Percentiles rank a stretch among this genome's conserved stretches.
Evolutionary conservation across 306 rosid species (phyloP).

Genomic region (Medicago lupulina): DNA sequence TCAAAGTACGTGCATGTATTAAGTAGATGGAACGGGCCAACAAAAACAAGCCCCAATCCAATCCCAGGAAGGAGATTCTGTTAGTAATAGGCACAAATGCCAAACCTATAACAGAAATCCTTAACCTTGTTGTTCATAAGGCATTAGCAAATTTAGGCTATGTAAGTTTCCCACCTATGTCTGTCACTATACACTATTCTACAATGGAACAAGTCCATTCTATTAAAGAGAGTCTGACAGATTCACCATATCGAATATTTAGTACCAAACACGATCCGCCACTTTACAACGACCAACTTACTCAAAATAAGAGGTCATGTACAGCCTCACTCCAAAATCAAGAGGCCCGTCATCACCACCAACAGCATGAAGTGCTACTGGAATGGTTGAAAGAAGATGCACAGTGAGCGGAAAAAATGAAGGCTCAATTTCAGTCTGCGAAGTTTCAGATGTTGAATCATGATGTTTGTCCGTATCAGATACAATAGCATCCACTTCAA

Average conservation of each 20-base stretch:
- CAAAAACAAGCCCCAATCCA: slow-evolving; percentile 71
- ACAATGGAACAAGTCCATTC: slow-evolving; percentile 40
- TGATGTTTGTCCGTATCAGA: slow-evolving; percentile 33
- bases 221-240: slow-evolving; percentile 12
- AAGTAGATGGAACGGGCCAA: slow-evolving; percentile 58
- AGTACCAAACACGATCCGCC: slow-evolving; percentile 24
- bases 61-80: slow-evolving; percentile 63
- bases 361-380: slow-evolving; percentile 78
- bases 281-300: slow-evolving; percentile 44
- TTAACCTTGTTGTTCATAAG: slow-evolving; percentile 19
- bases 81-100: slow-evolving; percentile 44
- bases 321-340: slow-evolving; percentile 80
- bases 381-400: slow-evolving; percentile 68
- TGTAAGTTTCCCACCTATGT: slow-evolving; percentile 40
- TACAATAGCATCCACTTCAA: slow-evolving; percentile 36
- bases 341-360: slow-evolving; percentile 90
- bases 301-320: slow-evolving; percentile 72
- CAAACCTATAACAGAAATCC: slow-evolving; percentile 43
- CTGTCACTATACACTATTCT: slow-evolving; percentile 55
- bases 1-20: slow-evolving; percentile 14
- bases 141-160: slow-evolving; percentile 44
- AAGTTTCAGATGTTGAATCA: slow-evolving; percentile 32
- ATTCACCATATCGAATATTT: slow-evolving; percentile 30
- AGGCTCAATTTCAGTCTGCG: slow-evolving; percentile 57
- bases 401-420: slow-evolving; percentile 71